Conservation (phyloP, 2,329 filamentous ascomycete genomes). For the Diaporthe sp. region DNA sequence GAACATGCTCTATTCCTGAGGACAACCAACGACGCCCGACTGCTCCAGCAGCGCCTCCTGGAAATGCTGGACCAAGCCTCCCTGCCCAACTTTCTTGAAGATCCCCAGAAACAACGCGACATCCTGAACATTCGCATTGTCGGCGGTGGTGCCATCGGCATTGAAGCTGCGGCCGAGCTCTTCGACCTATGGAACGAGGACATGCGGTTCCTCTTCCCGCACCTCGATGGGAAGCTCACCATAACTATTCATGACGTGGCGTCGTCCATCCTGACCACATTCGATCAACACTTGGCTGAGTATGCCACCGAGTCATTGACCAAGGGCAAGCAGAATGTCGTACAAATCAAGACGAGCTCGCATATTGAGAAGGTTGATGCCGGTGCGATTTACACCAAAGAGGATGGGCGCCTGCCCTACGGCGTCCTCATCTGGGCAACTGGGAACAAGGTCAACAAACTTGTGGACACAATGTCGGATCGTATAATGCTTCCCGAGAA, state of each 20-base stretch:
- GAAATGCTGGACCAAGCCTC: constrained; percentile 49
- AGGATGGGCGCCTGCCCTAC: constrained; percentile 58
- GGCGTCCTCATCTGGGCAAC: constrained; percentile 48
- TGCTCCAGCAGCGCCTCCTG: constrained; percentile 52
- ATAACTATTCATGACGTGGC: constrained; percentile 62
- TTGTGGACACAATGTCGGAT: constrained; percentile 45
- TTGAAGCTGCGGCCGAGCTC: constrained; percentile 59
- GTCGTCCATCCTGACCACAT: constrained; percentile 55
- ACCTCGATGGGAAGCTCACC: constrained; percentile 54
- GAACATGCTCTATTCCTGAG: constrained; percentile 55
- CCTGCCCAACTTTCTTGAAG: constrained; percentile 44
- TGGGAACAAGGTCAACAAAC: constrained; percentile 44
- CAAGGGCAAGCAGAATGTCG: constrained; percentile 47
- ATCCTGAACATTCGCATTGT: constrained; percentile 56
- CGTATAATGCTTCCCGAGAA: constrained; percentile 45
- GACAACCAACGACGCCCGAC: constrained; percentile 52
- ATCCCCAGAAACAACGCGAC: constrained; percentile 49
- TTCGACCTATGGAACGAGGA: constrained; percentile 57
- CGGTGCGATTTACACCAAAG: constrained; percentile 52
- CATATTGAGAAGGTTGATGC: constrained; percentile 43
- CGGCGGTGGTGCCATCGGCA: constrained; percentile 58
- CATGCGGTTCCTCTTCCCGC: constrained; percentile 56
- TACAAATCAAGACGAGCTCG: constrained; percentile 54
- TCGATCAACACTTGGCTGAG: constrained; percentile 56
- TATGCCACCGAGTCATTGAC: constrained; percentile 56